These are phyloP conservation scores for Citrullus mucosospermus DNA, from an alignment of 306 rosid species.

Conservation along the genomic window DNA sequence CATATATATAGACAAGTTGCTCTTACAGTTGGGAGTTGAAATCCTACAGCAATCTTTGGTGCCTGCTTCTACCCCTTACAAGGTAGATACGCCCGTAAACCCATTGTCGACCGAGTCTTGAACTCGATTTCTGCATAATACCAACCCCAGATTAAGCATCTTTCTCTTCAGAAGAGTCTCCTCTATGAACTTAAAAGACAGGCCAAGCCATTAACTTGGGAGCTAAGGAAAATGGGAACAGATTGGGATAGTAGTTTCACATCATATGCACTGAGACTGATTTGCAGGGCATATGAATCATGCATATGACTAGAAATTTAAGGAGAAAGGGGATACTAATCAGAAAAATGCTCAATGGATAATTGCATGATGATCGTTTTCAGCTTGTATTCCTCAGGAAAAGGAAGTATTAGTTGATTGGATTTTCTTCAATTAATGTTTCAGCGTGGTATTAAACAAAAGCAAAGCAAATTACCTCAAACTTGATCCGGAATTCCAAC, in stretches of 20 bases:
- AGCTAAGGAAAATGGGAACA: not conserved
- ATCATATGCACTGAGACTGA: not conserved
- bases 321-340: not conserved
- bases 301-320: not conserved
- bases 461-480: slow-evolving; percentile 44
- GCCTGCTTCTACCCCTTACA: slow-evolving; percentile 37
- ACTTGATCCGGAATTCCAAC: slow-evolving; percentile 66
- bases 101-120: slow-evolving; percentile 69
- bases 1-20: not conserved
- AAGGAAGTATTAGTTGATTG: not conserved
- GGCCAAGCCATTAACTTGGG: not conserved
- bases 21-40: slow-evolving; percentile 9
- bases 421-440: not conserved
- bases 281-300: not conserved
- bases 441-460: not conserved
- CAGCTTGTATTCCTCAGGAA: not conserved
- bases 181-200: not conserved
- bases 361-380: not conserved
- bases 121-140: slow-evolving; percentile 45
- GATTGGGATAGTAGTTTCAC: not conserved
- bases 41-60: slow-evolving; percentile 28
- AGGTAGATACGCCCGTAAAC: slow-evolving; percentile 79
- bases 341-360: not conserved
- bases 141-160: not conserved
- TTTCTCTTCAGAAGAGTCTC: not conserved